Base-by-base conservation (phyloP, 441 rosid species). In the Codiaeum variegatum region DNA sequence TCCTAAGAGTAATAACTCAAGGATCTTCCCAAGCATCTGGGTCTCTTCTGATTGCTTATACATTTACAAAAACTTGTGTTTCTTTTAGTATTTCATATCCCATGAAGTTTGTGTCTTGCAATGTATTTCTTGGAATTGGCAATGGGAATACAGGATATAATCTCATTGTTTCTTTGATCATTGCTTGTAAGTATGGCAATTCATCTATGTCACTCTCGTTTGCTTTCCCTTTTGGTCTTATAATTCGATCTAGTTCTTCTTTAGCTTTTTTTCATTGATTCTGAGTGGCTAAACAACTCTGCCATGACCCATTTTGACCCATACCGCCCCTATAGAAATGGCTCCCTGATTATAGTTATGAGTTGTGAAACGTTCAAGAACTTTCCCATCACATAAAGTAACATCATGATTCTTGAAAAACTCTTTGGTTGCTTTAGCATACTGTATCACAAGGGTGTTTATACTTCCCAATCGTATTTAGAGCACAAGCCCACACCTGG, bases 131-230 rank as follows among this genome's bases (percentile, higher is more conserved):
- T 36, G 82, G 79, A 49, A 73, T 3, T 5, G 69, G 46, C 36
- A 85, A 78, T 5, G 90, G 83, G 47, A 79, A 6, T 21, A 79
- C 80, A 42, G 90, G 86, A 44, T 84, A 86, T 6, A 84, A 64
- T 6, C 90, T 77, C 21, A 81, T 21, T 21, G 84, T 79, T 71
- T 86, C 89, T 42, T 84, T 86, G 1, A 84, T 66, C 44, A 86
- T 77, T 0, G 85, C 85, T 3, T 71, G 76, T 63, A 81, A 63
- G 74, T 84, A 84, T 32, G 76, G 79, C 31, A 86, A 77, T 38
- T 70, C 24, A 6, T 73, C 75, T 9, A 73, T 70, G 49, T 70
- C 72, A 70, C 62, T 49, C 52, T 78, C 81, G 9, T 78, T 75
- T 9, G 73, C 58, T 24, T 23, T 78, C 15, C 49, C 36, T 32